Percentiles rank a stretch among this genome's conserved stretches.
phyloP scores from a whole-genome alignment of 2,329 filamentous ascomycete genomes.

The Cladosporium velox region DNA sequence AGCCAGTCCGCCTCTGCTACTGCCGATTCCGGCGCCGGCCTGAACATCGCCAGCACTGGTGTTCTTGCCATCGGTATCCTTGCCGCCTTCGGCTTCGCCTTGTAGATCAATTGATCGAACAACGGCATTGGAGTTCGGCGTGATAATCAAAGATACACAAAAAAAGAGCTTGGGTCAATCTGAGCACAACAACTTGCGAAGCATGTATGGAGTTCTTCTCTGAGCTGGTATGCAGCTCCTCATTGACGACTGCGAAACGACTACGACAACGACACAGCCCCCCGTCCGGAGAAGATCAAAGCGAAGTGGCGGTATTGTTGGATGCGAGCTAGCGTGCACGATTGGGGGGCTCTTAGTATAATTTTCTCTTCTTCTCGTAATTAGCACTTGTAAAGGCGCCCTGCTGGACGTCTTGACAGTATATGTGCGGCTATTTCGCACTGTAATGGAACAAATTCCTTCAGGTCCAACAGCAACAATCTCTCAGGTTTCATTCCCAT shows the following conservation, averaged over 20 bases:
- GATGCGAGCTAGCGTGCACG: background rate
- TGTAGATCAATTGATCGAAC: constrained; percentile 45
- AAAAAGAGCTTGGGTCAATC: background rate
- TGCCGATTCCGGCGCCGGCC: constrained; percentile 42
- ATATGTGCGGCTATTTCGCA: background rate
- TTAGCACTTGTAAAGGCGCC: background rate
- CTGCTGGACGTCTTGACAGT: background rate
- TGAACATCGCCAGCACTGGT: constrained; percentile 50
- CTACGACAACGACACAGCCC: constrained; percentile 6
- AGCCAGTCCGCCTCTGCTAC: constrained; percentile 18
- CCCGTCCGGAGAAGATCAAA: background rate
- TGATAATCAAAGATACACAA: background rate
- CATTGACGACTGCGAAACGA: constrained; percentile 13
- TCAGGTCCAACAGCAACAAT: background rate
- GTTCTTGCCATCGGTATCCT: constrained; percentile 53
- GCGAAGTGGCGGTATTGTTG: constrained; percentile 6
- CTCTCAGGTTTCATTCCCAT: no score
- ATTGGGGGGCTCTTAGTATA: constrained; percentile 5
- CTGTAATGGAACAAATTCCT: constrained; percentile 1
- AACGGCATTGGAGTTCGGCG: constrained; percentile 1
- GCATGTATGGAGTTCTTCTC: constrained; percentile 15
- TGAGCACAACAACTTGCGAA: background rate
- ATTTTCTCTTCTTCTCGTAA: constrained; percentile 8
- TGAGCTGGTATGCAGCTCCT: constrained; percentile 7
- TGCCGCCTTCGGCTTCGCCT: constrained; percentile 58